Base-by-base conservation (phyloP, 2,329 filamentous ascomycete genomes). In the Didymella glomerata region DNA sequence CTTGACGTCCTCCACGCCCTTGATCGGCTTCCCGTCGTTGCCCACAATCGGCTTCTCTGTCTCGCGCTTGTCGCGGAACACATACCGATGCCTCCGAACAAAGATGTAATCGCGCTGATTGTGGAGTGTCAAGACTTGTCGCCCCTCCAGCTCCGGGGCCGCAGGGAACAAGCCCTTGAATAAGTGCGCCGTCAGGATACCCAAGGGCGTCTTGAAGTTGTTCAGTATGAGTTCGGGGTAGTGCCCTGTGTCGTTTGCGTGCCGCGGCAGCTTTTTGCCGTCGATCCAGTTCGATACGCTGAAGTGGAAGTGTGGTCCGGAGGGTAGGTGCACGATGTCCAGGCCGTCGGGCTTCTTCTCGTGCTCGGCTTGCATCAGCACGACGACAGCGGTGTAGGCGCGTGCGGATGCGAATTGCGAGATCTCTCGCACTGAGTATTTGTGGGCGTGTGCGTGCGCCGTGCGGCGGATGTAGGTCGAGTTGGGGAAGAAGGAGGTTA, bases 91-190 rank as follows among this genome's bases (percentile, higher is more conserved):
- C 36, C 93, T 84, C 5, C 95, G 85, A 50, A 98, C 85, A 76
- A 99, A 99, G 68, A 98, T 95, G 77, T 94, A 98, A 78, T 98
- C 94, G 64, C 94, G 89, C 81, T 97, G 93, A 69, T 97, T 97
- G 78, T 97, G 93, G 51, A 97, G 80, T 0, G 94, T 97, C 9
- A 97, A 88, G 1, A 97, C 93, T 72, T 97, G 93, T 24, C 94
- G 84, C 4, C 94, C 94, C 66, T 90, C 84, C 6, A 98, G 82
- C 69, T 98, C 92, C 0, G 95, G 94, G 42, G 87, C 86, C 0
- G 89, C 86, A 0, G 94, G 95, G 78, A 92, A 95, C 27, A 96
- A 78, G 0, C 85, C 87, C 63, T 90, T 86, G 81, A 99, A 95
- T 1, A 97, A 82, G 70, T 92, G 73, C 9, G 93, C 94, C 0